Percentiles rank a stretch among this genome's conserved stretches.
These are phyloP conservation scores for Sodiomyces alkalinus DNA, from an alignment of 2,329 filamentous ascomycete genomes.

Conservation along the genomic window DNA sequence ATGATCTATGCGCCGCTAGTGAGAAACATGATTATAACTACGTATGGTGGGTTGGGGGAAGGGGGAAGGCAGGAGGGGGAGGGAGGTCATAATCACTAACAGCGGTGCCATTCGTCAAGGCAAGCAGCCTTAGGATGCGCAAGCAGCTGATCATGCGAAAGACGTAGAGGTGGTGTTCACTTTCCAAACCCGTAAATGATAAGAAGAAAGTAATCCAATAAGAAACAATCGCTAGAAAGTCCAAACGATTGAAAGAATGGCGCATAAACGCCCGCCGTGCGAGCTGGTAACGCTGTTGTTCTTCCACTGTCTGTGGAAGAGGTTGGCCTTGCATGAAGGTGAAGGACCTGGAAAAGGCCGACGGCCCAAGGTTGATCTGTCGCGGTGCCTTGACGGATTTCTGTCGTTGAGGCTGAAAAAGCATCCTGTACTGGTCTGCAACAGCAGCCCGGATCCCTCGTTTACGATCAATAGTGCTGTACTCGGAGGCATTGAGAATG, in stretches of 20 bases:
- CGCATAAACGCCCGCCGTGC: constrained; percentile 84
- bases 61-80: not conserved
- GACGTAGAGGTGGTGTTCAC: constrained; percentile 59
- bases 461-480: constrained; percentile 75
- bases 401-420: constrained; percentile 72
- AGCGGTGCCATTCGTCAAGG: constrained; percentile 83
- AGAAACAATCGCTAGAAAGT: constrained; percentile 86
- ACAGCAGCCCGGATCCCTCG: constrained; percentile 61
- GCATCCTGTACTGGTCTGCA: constrained; percentile 56
- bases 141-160: constrained; percentile 96
- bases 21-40: constrained; percentile 3
- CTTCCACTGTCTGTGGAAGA: constrained; percentile 47
- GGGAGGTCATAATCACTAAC: constrained; percentile 30
- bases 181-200: constrained; percentile 53
- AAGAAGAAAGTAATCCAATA: constrained; percentile 87
- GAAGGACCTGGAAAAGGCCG: constrained; percentile 61
- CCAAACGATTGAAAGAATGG: constrained; percentile 89
- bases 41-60: constrained; percentile 7
- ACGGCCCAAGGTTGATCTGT: constrained; percentile 32
- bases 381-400: constrained; percentile 43
- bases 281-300: constrained; percentile 72
- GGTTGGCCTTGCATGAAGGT: constrained; percentile 55
- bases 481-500: constrained; percentile 77
- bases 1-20: constrained; percentile 81
- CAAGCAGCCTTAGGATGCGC: constrained; percentile 78